Evolutionary conservation across 2,329 filamentous ascomycete species (phyloP).

Genomic region (Cylindrodendrum hubeiense): DNA sequence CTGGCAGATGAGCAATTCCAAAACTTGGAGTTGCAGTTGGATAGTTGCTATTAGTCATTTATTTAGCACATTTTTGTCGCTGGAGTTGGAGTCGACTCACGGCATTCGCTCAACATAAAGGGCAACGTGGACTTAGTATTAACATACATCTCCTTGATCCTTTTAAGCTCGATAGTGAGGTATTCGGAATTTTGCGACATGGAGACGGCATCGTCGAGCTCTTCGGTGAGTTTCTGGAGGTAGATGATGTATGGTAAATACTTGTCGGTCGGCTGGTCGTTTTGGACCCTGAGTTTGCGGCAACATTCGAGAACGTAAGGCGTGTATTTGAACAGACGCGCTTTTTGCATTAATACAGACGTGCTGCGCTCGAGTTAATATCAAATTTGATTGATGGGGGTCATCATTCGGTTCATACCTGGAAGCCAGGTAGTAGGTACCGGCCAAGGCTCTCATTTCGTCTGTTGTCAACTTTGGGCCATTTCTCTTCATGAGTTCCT

Average conservation of each 20-base stretch:
- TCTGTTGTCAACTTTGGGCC: slow-evolving; percentile 38
- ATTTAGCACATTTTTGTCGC: neutral
- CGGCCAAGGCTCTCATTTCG: slow-evolving; percentile 47
- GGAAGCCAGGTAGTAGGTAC: slow-evolving; percentile 49
- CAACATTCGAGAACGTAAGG: slow-evolving; percentile 46
- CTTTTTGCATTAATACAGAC: slow-evolving; percentile 48
- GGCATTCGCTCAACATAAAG: slow-evolving; percentile 47
- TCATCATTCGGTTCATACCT: slow-evolving; percentile 42
- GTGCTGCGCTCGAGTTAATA: slow-evolving; percentile 25
- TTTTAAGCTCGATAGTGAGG: slow-evolving; percentile 33
- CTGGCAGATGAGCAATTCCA: slow-evolving; percentile 48
- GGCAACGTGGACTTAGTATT: slow-evolving; percentile 40
- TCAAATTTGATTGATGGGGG: neutral
- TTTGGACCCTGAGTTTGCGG: slow-evolving; percentile 29
- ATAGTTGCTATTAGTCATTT: slow-evolving; percentile 35
- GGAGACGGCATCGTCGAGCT: slow-evolving; percentile 44
- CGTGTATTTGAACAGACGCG: slow-evolving; percentile 43
- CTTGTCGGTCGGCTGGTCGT: slow-evolving; percentile 39
- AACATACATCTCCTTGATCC: slow-evolving; percentile 35
- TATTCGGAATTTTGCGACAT: slow-evolving; percentile 7
- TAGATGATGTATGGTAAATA: slow-evolving; percentile 47
- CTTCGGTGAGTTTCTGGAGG: slow-evolving; percentile 47
- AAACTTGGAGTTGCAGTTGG: slow-evolving; percentile 43
- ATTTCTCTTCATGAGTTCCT: slow-evolving; percentile 30
- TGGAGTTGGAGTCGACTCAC: slow-evolving; percentile 31